Evolutionary conservation across 345 rosid genomes (phyloP), one percentile per base, ranked within the genome.

Genomic region (Brassica nigra): DNA sequence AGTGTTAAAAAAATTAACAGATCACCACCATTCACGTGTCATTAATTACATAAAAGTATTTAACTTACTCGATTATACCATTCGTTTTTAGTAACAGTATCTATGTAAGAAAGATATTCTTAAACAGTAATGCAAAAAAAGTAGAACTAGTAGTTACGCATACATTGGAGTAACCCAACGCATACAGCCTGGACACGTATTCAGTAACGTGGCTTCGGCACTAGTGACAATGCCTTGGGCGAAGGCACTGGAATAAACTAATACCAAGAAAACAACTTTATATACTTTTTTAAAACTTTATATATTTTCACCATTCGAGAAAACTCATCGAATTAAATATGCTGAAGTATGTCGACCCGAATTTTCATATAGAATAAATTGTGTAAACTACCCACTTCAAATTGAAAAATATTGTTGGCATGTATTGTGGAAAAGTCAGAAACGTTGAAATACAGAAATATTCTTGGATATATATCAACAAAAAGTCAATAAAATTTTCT

Each of bases 161-260:
- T 30, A 67, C 66, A 76, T 57, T 67, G 42, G 59, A 72, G 58
- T 58, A 59, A 59, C 49, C 71, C n/a, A 42, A 58, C 14, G 74
- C 54, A 42, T 15, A 68, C 44, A 39, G 72, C 31, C 57, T 36
- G 78, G 72, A 74, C 31, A 44, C 47, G 20, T 42, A 28, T 11
- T 30, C 64, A 62, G 80, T 62, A 49, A 77, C 76, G 66, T 70
- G 80, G 76, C 29, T 33, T 63, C 58, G 31, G 42, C 77, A 65
- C 62, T 42, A 18, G 54, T 29, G 72, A 39, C 77, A 58, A 65
- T 65, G 72, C 66, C 73, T 71, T 39, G 77, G 68, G 61, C 71
- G 5, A 55, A 71, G 8, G 71, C 70, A 54, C 61, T 7, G 4
- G 4, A 12, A 47, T 10, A 64, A 54, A 15, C 76, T 65, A 30